These are phyloP conservation scores for Botryotinia globosa DNA, from an alignment of 2,329 filamentous ascomycete species.

Conservation along the genomic window DNA sequence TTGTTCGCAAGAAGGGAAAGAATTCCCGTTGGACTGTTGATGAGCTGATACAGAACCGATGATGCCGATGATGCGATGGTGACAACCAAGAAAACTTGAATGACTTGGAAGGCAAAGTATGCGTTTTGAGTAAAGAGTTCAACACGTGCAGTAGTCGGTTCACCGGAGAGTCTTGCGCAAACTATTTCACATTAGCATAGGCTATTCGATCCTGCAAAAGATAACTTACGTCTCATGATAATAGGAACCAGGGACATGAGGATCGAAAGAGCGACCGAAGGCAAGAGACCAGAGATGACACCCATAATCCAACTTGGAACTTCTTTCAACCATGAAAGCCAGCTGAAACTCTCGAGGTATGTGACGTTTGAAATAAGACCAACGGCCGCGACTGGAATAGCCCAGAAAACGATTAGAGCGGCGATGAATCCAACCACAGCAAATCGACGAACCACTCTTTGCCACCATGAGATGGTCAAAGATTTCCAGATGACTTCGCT, in stretches of 20 bases:
- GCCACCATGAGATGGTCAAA: conserved; percentile 81
- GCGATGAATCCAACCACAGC: conserved; percentile 68
- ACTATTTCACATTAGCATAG: conserved; percentile 44
- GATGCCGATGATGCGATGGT: conserved; percentile 80
- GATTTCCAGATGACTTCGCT: conserved; percentile 85
- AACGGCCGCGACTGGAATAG: conserved; percentile 71
- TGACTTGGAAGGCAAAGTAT: conserved; percentile 86
- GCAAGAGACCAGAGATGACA: conserved; percentile 80
- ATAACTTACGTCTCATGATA: conserved; percentile 67
- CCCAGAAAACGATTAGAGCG: conserved; percentile 84
- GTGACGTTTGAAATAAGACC: conserved; percentile 83
- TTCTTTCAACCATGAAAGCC: conserved; percentile 69
- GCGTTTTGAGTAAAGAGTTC: conserved; percentile 88
- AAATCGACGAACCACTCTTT: conserved; percentile 70
- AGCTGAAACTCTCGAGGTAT: conserved; percentile 62
- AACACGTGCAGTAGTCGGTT: conserved; percentile 73
- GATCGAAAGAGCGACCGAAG: conserved; percentile 72
- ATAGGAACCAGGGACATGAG: conserved; percentile 85
- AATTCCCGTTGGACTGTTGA: conserved; percentile 58
- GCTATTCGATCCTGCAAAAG: not conserved
- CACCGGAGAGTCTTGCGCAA: conserved; percentile 76
- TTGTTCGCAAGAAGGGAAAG: conserved; percentile 67
- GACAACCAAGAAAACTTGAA: conserved; percentile 88
- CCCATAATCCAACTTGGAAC: conserved; percentile 72
- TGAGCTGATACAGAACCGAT: conserved; percentile 61